Evolutionary conservation across 768 basidiomycete genomes (phyloP).

Genomic region (Jaapia argillacea): DNA sequence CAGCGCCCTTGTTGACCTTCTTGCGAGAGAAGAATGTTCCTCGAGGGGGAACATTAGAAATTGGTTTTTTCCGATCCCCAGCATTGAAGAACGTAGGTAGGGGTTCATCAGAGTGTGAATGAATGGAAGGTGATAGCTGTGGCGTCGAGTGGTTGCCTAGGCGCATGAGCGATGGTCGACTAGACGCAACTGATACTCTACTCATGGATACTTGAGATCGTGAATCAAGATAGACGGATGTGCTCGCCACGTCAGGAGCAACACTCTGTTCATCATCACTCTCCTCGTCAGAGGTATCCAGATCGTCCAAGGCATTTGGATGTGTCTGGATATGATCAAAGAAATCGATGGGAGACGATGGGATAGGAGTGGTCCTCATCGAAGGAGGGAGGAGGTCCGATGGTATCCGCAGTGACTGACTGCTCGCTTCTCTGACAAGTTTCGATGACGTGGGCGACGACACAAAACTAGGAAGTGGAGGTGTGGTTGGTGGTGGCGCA

Average conservation of each 20-base stretch:
- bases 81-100: neutral
- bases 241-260: slow-evolving; percentile 27
- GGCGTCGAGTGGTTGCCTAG: slow-evolving; percentile 66
- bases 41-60: slow-evolving; percentile 15
- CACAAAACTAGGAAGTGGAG: slow-evolving; percentile 24
- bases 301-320: slow-evolving; percentile 63
- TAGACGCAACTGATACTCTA: slow-evolving; percentile 2
- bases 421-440: too few species aligned
- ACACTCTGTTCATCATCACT: too few species aligned
- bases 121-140: slow-evolving; percentile 30
- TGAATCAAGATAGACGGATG: slow-evolving; percentile 13
- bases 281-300: slow-evolving; percentile 40
- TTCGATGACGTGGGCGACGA: neutral
- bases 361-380: slow-evolving; percentile 53
- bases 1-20: neutral
- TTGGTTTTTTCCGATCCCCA: neutral
- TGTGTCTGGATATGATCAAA: slow-evolving; percentile 67
- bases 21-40: slow-evolving; percentile 22
- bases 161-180: slow-evolving; percentile 42
- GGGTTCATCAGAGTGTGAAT: neutral
- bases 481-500: slow-evolving; percentile 34
- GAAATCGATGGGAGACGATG: slow-evolving; percentile 59
- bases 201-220: slow-evolving; percentile 8
- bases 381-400: slow-evolving; percentile 31
- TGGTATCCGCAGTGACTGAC: slow-evolving; percentile 37